Base-by-base conservation (phyloP, 805 yeast genomes). In the Metschnikowia matae region DNA sequence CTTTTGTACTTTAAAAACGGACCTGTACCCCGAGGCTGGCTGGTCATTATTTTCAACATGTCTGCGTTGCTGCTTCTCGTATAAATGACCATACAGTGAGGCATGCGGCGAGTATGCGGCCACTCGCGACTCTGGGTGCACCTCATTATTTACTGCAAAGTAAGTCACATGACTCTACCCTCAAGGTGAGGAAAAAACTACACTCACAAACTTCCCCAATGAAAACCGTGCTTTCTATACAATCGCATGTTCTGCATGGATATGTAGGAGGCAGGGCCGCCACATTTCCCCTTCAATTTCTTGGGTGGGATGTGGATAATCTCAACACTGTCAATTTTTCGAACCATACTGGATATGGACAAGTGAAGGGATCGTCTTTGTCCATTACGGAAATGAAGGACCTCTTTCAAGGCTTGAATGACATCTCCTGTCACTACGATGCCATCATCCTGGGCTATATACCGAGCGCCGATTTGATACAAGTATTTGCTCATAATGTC, bases 221-320 rank as follows among this genome's bases (percentile, higher is more conserved):
- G 66, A 64, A 59, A 47, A 50, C 65, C 21, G 65, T 81, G 0
- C 68, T 83, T 5, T 78, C 85, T 0, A 72, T 83, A 3, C 87
- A 82, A 58, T 89, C 96, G 3, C 97, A 94, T 66, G 98, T 94
- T 1, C 90, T 83, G 2, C 98, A 92, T 64, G 99, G 99, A 2
- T 86, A 89, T 61, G 99, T 94, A 1, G 99, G 99, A 1, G 90
- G 90, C 65, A 80, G 84, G 50, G 96, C 97, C 0, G 88, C 94
- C 0, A 87, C 92, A 2, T 87, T 94, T 63, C 97, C 98, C 0
- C 69, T 92, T 20, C 97, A 92, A 62, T 72, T 82, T 39, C 74
- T 81, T 41, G 95, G 94, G 0, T 92, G 97, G 97, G 92, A 94
- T 63, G 96, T 91, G 8, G 97, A 92, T 64, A 83, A 83, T 20